These are phyloP conservation scores for Lolium multiflorum DNA, from an alignment of 176 grass and related monocot species.

Conservation along the genomic window DNA sequence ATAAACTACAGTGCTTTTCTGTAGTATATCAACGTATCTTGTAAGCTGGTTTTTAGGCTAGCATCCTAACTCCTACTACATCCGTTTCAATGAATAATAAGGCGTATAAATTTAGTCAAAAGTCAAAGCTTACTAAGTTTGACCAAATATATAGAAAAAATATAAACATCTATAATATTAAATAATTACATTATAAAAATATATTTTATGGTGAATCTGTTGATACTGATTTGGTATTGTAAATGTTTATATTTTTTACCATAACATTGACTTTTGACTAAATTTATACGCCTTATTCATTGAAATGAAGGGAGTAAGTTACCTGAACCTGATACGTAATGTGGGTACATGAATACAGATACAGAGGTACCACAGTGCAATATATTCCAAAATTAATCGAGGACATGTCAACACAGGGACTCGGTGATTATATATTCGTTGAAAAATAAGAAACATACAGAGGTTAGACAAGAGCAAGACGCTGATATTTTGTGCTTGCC, in stretches of 20 bases:
- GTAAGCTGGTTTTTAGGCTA: not conserved
- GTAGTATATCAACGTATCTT: not conserved
- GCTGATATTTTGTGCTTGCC: not conserved
- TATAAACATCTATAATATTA: no score
- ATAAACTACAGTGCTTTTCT: slow-evolving; percentile 7
- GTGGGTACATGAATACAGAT: not conserved
- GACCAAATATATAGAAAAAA: no score
- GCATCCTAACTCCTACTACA: not conserved
- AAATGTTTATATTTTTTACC: no score
- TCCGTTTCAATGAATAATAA: no score
- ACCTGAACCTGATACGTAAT: not conserved
- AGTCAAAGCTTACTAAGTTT: no score
- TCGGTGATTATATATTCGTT: not conserved
- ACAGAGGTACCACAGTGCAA: not conserved
- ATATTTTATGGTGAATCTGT: no score
- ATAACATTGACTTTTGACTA: no score
- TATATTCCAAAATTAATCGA: not conserved
- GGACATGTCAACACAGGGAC: not conserved
- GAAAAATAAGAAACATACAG: not conserved
- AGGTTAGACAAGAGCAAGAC: not conserved
- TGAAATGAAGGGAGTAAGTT: not conserved
- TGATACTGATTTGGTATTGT: no score
- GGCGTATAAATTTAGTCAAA: no score
- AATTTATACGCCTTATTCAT: no score
- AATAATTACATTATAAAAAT: no score